Conservation (phyloP, 148 eudicot genomes). For the Pouteria glomerata region DNA sequence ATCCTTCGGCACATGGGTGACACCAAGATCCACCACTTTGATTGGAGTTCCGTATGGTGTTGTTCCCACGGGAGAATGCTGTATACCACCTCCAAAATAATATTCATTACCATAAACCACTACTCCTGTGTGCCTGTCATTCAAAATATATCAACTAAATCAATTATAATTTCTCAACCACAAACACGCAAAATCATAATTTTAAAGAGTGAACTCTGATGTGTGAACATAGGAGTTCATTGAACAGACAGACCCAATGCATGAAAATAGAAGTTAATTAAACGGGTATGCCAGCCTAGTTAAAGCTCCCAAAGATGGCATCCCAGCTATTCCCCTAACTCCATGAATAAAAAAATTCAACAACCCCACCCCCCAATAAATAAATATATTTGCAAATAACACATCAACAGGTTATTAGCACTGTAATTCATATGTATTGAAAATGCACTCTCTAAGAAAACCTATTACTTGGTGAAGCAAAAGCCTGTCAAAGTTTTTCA, state of each 20-base stretch:
- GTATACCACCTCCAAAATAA: constrained; percentile 93
- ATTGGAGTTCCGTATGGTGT: constrained; percentile 86
- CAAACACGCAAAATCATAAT: neutral
- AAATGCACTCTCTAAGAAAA: no score
- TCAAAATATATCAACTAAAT: neutral
- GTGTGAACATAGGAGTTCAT: no score
- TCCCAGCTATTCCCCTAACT: no score
- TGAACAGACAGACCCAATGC: neutral
- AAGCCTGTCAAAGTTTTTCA: no score
- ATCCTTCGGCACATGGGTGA: constrained; percentile 84
- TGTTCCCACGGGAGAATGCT: constrained; percentile 58
- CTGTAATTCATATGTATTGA: no score
- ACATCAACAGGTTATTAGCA: no score
- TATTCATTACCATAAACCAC: constrained; percentile 93
- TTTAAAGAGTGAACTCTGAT: neutral
- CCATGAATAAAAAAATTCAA: no score
- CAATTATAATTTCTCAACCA: neutral
- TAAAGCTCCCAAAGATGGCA: neutral
- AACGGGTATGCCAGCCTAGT: neutral
- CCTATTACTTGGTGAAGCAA: no score
- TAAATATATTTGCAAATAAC: no score
- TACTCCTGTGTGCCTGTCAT: constrained; percentile 84
- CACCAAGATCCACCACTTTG: constrained; percentile 77
- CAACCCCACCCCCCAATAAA: no score
- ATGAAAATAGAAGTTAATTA: neutral